phyloP scores from a whole-genome alignment of 1,284 basidiomycete species.

The Porogramme epimiltina region DNA sequence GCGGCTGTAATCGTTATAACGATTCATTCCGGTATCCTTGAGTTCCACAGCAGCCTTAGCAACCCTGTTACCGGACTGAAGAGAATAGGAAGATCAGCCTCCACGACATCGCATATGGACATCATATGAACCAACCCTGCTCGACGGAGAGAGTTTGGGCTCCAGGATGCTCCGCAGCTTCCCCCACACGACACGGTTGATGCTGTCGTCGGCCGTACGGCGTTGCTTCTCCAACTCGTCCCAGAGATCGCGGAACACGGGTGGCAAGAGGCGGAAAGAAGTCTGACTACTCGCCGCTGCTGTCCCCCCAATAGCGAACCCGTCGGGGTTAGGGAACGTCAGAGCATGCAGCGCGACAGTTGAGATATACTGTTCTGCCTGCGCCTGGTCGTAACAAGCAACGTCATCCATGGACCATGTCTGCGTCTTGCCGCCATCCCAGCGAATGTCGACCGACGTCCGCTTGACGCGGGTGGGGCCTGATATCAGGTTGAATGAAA shows the following conservation, averaged over 20 bases:
- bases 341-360: constrained; percentile 84
- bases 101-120: background rate
- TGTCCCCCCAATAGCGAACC: constrained; percentile 56
- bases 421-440: constrained; percentile 64
- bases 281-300: constrained; percentile 48
- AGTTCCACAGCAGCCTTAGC: constrained; percentile 30
- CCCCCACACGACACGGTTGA: constrained; percentile 74
- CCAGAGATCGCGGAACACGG: constrained; percentile 89
- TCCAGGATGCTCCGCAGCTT: constrained; percentile 66
- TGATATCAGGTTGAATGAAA: constrained; percentile 69
- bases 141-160: constrained; percentile 47
- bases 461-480: constrained; percentile 72
- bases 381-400: constrained; percentile 75
- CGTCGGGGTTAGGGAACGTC: constrained; percentile 60
- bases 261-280: constrained; percentile 77
- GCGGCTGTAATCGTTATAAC: constrained; percentile 13
- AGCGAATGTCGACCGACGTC: constrained; percentile 70
- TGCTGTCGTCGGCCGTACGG: constrained; percentile 62
- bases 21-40: constrained; percentile 17
- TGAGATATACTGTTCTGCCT: constrained; percentile 92
- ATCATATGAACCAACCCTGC: constrained; percentile 40
- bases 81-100: background rate
- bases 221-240: constrained; percentile 80
- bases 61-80: constrained; percentile 33
- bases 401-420: constrained; percentile 86